Conservation (phyloP, 2,329 filamentous ascomycete genomes). For the Coleophoma crateriformis region DNA sequence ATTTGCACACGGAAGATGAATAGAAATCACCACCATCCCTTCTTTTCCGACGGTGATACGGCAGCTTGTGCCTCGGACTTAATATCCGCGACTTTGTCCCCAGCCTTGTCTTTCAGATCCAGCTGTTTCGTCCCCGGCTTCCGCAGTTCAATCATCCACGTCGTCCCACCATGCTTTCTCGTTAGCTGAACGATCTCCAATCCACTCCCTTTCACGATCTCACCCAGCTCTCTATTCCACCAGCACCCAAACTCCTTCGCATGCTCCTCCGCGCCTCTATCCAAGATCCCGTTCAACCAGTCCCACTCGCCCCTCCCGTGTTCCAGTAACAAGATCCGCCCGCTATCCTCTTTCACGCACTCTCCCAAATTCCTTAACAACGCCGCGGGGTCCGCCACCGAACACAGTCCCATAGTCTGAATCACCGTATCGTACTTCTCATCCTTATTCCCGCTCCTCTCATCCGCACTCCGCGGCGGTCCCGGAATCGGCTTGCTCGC, state of each 20-base stretch:
- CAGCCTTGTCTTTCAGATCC: too few species aligned
- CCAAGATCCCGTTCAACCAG: conserved; percentile 49
- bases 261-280: conserved; percentile 48
- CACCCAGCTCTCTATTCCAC: conserved; percentile 62
- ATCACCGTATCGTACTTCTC: conserved; percentile 53
- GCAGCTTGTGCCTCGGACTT: too few species aligned
- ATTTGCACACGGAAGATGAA: too few species aligned
- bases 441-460: conserved; percentile 13
- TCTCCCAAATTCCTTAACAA: conserved; percentile 49
- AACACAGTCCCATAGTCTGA: conserved; percentile 62
- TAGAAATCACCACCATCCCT: too few species aligned
- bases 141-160: conserved; percentile 51
- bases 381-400: conserved; percentile 48
- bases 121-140: conserved; percentile 7
- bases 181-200: conserved; percentile 50
- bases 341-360: conserved; percentile 45
- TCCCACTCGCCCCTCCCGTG: conserved; percentile 53
- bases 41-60: too few species aligned
- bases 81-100: too few species aligned
- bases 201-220: conserved; percentile 48
- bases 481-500: conserved; percentile 19
- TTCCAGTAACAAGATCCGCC: conserved; percentile 56
- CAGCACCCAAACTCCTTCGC: conserved; percentile 59
- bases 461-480: conserved; percentile 16
- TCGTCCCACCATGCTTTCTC: conserved; percentile 50